phyloP scores from a whole-genome alignment of 805 yeast genomes.

The Spathaspora boniae region DNA sequence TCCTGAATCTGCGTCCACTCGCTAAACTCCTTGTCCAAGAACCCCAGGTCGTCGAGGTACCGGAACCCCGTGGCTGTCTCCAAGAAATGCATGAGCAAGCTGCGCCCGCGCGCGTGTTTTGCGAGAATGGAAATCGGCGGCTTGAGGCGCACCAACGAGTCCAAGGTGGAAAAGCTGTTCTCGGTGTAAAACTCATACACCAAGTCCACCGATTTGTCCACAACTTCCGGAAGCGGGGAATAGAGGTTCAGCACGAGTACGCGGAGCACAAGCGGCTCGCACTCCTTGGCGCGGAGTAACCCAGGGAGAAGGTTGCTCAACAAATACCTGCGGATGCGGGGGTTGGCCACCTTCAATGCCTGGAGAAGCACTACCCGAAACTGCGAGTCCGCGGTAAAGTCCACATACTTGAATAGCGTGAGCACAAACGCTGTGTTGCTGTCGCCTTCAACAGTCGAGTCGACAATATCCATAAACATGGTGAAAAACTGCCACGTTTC shows the following conservation, averaged over 20 bases:
- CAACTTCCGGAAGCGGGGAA: slow-evolving; percentile 46
- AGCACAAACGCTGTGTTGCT: slow-evolving; percentile 51
- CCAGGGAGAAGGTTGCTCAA: slow-evolving; percentile 48
- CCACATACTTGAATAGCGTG: slow-evolving; percentile 58
- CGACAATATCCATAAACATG: slow-evolving; percentile 68
- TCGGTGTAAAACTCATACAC: slow-evolving; percentile 18
- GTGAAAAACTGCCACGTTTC: slow-evolving; percentile 85
- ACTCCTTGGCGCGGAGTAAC: slow-evolving; percentile 31
- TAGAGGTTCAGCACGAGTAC: slow-evolving; percentile 65
- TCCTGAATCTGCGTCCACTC: slow-evolving; percentile 56
- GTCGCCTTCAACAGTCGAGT: slow-evolving; percentile 32
- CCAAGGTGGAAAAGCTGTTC: slow-evolving; percentile 38
- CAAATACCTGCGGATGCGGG: slow-evolving; percentile 51
- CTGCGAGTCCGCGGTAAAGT: slow-evolving; percentile 54
- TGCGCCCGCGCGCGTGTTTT: slow-evolving; percentile 25
- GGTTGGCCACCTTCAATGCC: slow-evolving; percentile 55
- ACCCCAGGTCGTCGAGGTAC: slow-evolving; percentile 55
- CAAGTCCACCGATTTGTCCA: slow-evolving; percentile 16
- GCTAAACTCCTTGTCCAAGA: slow-evolving; percentile 61
- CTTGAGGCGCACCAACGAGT: slow-evolving; percentile 45
- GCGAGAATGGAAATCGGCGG: slow-evolving; percentile 50
- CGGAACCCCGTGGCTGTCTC: slow-evolving; percentile 68
- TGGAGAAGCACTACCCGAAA: slow-evolving; percentile 64
- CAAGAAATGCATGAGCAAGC: slow-evolving; percentile 60
- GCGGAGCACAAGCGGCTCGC: slow-evolving; percentile 48